Percentiles rank a stretch among this genome's conserved stretches.
Conservation (phyloP, 768 basidiomycete genomes). For the Daedaleopsis nitida region DNA sequence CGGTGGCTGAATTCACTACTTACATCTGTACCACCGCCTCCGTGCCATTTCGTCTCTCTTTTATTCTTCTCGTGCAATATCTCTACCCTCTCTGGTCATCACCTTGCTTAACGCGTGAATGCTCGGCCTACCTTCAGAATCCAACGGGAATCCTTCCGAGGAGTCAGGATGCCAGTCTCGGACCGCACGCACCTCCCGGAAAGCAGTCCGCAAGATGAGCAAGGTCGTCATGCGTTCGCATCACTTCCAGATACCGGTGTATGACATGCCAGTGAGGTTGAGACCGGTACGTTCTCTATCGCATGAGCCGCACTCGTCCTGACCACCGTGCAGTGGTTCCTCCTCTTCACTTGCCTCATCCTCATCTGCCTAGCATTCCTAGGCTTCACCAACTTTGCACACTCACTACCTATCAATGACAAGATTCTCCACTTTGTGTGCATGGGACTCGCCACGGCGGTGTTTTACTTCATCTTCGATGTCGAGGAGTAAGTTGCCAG, state of each 20-base stretch:
- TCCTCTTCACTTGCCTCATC: constrained; percentile 66
- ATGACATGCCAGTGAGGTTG: constrained; percentile 69
- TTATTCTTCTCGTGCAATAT: not conserved
- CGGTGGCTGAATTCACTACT: not conserved
- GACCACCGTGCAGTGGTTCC: constrained; percentile 65
- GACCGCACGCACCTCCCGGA: constrained; percentile 33
- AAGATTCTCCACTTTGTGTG: constrained; percentile 81
- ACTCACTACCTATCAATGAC: constrained; percentile 70
- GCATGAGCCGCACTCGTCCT: not conserved
- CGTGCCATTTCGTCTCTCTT: not conserved
- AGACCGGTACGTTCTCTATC: constrained; percentile 54
- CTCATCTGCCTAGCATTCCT: constrained; percentile 74
- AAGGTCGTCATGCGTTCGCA: constrained; percentile 76
- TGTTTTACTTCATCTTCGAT: constrained; percentile 88
- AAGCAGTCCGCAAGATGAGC: constrained; percentile 43
- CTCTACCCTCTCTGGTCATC: not conserved
- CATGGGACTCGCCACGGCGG: constrained; percentile 70
- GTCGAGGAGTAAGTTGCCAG: constrained; percentile 72
- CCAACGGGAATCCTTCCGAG: constrained; percentile 1
- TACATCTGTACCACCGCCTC: not conserved
- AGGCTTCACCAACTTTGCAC: constrained; percentile 73
- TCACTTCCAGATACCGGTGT: constrained; percentile 59
- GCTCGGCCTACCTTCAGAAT: constrained; percentile 17
- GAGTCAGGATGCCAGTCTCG: constrained; percentile 26
- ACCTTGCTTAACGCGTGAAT: not conserved